Percentiles rank a stretch among this genome's conserved stretches.
phyloP scores from a whole-genome alignment of 1,284 basidiomycete genomes.

The Apiotrichum gracile region DNA sequence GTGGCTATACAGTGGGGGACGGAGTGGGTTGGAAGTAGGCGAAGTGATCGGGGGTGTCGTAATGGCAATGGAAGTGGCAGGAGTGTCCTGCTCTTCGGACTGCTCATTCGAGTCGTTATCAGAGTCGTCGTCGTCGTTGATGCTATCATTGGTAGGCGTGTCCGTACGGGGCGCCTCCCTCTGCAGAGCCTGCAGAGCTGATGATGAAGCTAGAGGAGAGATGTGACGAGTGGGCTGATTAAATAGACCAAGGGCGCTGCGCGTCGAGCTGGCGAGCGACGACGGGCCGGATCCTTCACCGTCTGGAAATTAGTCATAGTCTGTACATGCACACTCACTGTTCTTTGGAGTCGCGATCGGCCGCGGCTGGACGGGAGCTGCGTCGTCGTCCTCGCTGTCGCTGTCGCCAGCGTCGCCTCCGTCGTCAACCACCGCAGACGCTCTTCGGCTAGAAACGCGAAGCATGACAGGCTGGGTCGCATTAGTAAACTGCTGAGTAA shows the following conservation, averaged over 20 bases:
- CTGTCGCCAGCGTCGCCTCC: constrained; percentile 25
- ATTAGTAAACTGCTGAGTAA: background rate
- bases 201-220: background rate
- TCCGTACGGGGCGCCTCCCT: background rate
- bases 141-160: background rate
- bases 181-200: background rate
- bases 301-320: background rate
- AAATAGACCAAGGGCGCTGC: background rate
- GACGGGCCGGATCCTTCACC: background rate
- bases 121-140: background rate
- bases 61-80: constrained; percentile 7
- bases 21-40: constrained; percentile 8
- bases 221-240: background rate
- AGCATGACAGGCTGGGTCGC: constrained; percentile 41
- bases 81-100: background rate
- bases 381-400: constrained; percentile 9
- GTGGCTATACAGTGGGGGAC: constrained; percentile 57
- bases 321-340: background rate
- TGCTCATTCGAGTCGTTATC: background rate
- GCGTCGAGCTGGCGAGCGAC: background rate
- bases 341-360: background rate
- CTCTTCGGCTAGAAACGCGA: constrained; percentile 3
- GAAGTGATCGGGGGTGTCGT: constrained; percentile 7
- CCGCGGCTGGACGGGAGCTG: background rate
- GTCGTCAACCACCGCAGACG: constrained; percentile 22